Conservation (phyloP, 441 rosid genomes). For the Mallotus japonicus region DNA sequence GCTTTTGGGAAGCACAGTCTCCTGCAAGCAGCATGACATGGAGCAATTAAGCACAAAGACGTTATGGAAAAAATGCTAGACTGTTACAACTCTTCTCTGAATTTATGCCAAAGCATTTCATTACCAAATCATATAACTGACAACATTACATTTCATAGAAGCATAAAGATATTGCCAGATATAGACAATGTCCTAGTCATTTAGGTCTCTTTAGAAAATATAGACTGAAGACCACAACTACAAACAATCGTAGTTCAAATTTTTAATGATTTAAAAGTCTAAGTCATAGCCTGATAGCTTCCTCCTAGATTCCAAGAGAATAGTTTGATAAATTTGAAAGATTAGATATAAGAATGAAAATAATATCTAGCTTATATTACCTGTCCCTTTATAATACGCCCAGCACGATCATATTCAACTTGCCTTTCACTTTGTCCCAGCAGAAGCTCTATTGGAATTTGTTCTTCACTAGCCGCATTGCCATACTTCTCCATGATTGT, state of each 20-base stretch:
- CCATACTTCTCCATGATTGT: conserved; percentile 78
- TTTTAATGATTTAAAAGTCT: neutral
- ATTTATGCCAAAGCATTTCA: neutral
- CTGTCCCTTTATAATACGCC: conserved; percentile 59
- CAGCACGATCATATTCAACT: conserved; percentile 44
- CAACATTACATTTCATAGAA: neutral
- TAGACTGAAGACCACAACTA: neutral
- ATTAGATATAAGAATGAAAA: neutral
- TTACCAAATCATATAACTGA: neutral
- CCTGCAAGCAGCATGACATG: conserved; percentile 31
- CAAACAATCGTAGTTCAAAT: neutral
- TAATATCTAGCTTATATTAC: conserved; percentile 19
- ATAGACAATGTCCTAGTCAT: neutral
- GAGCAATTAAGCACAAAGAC: neutral
- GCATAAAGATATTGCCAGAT: neutral
- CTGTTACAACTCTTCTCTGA: too few relatives aligned
- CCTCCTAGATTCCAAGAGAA: neutral
- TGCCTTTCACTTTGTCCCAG: conserved; percentile 27
- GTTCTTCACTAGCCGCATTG: conserved; percentile 75
- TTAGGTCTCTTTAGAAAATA: neutral
- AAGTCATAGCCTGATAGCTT: neutral
- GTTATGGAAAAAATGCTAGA: too few relatives aligned
- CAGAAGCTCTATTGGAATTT: conserved; percentile 34
- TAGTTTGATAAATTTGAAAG: neutral
- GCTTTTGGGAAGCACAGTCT: conserved; percentile 54